phyloP scores from a whole-genome alignment of 768 basidiomycete genomes.

The Lactarius deliciosus region DNA sequence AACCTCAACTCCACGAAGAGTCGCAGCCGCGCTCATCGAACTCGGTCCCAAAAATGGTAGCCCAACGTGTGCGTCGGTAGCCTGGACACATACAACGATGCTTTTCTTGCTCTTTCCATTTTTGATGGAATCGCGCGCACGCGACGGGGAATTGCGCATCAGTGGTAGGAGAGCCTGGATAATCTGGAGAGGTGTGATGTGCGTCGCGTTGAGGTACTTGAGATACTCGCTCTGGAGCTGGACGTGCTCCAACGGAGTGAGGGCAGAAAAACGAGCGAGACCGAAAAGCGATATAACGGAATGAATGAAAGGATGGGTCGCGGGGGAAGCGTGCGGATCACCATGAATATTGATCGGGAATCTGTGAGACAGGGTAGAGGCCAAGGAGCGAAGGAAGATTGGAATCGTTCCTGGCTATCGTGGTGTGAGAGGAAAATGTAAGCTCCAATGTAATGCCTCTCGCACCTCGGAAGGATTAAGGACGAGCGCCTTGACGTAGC shows the following conservation, averaged over 20 bases:
- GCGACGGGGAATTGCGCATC: constrained; percentile 64
- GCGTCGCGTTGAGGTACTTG: constrained; percentile 70
- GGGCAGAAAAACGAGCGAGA: constrained; percentile 41
- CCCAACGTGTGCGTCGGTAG: constrained; percentile 68
- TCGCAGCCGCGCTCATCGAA: constrained; percentile 76
- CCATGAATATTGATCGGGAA: constrained; percentile 79
- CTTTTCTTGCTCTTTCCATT: constrained; percentile 43
- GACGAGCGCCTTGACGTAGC: constrained; percentile 78
- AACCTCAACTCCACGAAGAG: constrained; percentile 67
- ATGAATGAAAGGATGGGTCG: constrained; percentile 68
- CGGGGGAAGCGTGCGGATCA: constrained; percentile 72
- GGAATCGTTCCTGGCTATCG: constrained; percentile 66
- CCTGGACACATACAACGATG: constrained; percentile 74
- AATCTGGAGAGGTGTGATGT: constrained; percentile 73
- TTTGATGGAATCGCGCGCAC: constrained; percentile 50
- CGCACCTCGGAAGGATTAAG: constrained; percentile 76
- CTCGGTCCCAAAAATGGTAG: constrained; percentile 64
- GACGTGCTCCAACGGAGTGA: constrained; percentile 70
- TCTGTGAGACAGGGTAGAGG: constrained; percentile 74
- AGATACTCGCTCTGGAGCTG: constrained; percentile 62
- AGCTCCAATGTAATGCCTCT: not conserved
- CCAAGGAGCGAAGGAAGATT: constrained; percentile 77
- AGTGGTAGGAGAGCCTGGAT: constrained; percentile 77
- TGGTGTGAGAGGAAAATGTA: constrained; percentile 3
- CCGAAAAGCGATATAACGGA: constrained; percentile 77